Conservation (phyloP, 768 basidiomycete species). For the Heimioporus sp. region DNA sequence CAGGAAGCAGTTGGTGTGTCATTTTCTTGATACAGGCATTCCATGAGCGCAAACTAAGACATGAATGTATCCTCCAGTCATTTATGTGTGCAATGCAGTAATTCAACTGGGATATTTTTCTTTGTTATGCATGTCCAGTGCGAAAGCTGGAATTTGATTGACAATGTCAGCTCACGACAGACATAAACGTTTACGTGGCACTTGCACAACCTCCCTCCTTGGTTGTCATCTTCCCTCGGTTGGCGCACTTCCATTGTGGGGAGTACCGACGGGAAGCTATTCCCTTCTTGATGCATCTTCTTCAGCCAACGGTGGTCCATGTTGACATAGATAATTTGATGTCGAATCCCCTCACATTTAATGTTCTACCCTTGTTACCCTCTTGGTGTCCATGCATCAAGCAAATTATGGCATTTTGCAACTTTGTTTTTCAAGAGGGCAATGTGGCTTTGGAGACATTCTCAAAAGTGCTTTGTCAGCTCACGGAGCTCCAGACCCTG, state of each 20-base stretch:
- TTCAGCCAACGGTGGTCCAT: constrained; percentile 23
- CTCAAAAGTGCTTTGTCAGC: constrained; percentile 21
- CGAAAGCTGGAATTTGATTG: constrained; percentile 32
- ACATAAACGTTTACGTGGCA: constrained; percentile 18
- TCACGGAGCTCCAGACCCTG: constrained; percentile 20
- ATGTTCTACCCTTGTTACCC: constrained; percentile 19
- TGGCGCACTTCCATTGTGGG: constrained; percentile 28
- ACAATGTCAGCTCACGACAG: constrained; percentile 21
- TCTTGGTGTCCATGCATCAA: constrained; percentile 22
- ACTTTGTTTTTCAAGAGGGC: constrained; percentile 25
- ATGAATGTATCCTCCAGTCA: constrained; percentile 11
- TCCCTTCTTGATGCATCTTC: constrained; percentile 24
- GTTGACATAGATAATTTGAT: constrained; percentile 30
- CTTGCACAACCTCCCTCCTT: constrained; percentile 15
- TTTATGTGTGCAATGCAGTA: constrained; percentile 18
- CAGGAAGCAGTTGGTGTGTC: constrained; percentile 28
- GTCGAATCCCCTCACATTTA: constrained; percentile 20
- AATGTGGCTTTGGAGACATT: constrained; percentile 24
- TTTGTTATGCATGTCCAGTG: constrained; percentile 26
- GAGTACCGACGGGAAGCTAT: constrained; percentile 22
- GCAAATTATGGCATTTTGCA: constrained; percentile 29
- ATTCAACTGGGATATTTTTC: constrained; percentile 29
- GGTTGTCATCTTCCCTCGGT: constrained; percentile 21
- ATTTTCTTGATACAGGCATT: background rate
- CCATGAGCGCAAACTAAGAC: constrained; percentile 8